phyloP scores from a whole-genome alignment of 2,329 filamentous ascomycete genomes.

The Aspergillus niger region DNA sequence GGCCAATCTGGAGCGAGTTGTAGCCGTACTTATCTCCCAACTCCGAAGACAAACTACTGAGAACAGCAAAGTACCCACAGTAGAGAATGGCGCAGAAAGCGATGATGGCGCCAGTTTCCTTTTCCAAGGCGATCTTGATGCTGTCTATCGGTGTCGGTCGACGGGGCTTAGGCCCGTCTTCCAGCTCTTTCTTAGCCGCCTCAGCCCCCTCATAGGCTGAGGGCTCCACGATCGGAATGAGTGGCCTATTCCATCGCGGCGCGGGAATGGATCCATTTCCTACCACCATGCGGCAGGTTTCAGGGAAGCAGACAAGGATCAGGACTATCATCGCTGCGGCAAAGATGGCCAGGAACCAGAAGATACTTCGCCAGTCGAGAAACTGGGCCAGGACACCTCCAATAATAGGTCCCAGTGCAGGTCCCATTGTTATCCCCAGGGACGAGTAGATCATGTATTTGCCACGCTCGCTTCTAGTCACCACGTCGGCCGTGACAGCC shows the following conservation, averaged over 20 bases:
- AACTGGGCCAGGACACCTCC: conserved; percentile 67
- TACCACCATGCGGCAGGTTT: conserved; percentile 36
- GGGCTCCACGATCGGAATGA: conserved; percentile 10
- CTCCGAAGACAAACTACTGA: conserved; percentile 48
- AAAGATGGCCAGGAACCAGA: conserved; percentile 67
- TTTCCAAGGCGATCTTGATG: conserved; percentile 36
- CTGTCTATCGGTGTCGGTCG: conserved; percentile 26
- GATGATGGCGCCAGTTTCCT: conserved; percentile 36
- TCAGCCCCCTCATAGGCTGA: conserved; percentile 26
- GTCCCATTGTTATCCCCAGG: conserved; percentile 56
- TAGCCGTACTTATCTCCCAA: conserved; percentile 31
- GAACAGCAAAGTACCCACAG: conserved; percentile 48
- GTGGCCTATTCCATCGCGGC: conserved; percentile 42
- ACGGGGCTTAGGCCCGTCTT: background rate
- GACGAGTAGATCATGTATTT: conserved; percentile 69
- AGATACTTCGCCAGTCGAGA: conserved; percentile 67
- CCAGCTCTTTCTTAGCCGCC: conserved; percentile 11
- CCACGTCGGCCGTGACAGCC: conserved; percentile 71
- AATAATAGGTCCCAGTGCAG: conserved; percentile 60
- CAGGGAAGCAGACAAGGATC: conserved; percentile 58
- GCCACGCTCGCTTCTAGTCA: conserved; percentile 68
- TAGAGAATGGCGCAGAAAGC: conserved; percentile 44
- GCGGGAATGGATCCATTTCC: background rate
- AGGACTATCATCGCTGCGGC: conserved; percentile 51
- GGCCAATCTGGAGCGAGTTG: conserved; percentile 26